phyloP scores from a whole-genome alignment of 2,329 filamentous ascomycete genomes.

The Colletotrichum liriopes region DNA sequence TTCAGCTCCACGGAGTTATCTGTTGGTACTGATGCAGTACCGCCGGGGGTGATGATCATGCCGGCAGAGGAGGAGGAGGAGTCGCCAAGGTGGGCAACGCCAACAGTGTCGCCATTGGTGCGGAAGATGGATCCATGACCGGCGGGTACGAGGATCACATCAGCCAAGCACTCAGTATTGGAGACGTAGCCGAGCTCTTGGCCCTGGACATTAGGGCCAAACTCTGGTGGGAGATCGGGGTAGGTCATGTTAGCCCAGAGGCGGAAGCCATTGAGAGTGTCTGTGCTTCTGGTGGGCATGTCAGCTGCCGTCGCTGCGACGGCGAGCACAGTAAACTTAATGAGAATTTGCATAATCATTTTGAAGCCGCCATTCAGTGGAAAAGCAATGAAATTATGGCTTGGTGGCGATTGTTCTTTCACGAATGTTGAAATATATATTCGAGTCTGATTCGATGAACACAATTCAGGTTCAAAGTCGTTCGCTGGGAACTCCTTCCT shows the following conservation, averaged over 20 bases:
- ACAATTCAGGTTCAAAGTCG: not conserved
- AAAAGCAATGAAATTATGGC: too few relatives aligned
- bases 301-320: slow-evolving; percentile 4
- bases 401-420: not conserved
- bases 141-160: slow-evolving; percentile 11
- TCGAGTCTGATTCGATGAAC: not conserved
- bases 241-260: slow-evolving; percentile 31
- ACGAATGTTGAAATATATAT: not conserved
- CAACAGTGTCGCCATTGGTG: slow-evolving; percentile 13
- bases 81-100: slow-evolving; percentile 14
- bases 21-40: slow-evolving; percentile 17
- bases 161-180: not conserved
- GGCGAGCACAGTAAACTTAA: too few relatives aligned
- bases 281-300: not conserved
- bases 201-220: slow-evolving; percentile 12
- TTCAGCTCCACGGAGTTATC: not conserved
- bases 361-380: too few relatives aligned
- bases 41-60: slow-evolving; percentile 10
- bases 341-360: too few relatives aligned
- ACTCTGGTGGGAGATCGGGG: slow-evolving; percentile 4
- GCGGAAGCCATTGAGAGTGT: not conserved
- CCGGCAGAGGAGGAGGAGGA: slow-evolving; percentile 8
- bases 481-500: not conserved
- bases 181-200: slow-evolving; percentile 19
- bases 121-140: slow-evolving; percentile 8